A percentile compares a stretch with the other conserved stretches of the same genome.
Conservation (phyloP, 2,329 filamentous ascomycete genomes). For the Cordyceps cicadae region DNA sequence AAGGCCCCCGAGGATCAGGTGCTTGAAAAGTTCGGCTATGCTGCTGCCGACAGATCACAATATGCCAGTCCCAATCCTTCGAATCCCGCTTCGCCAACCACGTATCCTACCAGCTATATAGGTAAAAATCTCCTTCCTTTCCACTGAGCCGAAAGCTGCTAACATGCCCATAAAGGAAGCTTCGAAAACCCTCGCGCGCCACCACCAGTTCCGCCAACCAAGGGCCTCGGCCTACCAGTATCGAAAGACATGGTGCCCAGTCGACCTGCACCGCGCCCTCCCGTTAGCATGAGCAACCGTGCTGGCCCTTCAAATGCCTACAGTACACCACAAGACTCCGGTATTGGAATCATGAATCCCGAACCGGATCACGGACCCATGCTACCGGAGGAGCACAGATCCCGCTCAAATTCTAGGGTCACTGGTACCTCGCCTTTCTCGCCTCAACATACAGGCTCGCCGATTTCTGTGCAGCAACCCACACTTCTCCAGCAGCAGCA, state of each 20-base stretch:
- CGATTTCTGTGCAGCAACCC: slow-evolving; percentile 34
- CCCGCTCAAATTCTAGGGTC: slow-evolving; percentile 58
- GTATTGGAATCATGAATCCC: slow-evolving; percentile 50
- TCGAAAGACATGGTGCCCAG: slow-evolving; percentile 59
- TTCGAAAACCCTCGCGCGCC: slow-evolving; percentile 95
- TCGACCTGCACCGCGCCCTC: slow-evolving; percentile 82
- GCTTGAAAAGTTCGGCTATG: slow-evolving; percentile 94
- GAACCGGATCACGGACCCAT: slow-evolving; percentile 53
- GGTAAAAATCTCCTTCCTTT: slow-evolving; percentile 35
- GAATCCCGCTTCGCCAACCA: slow-evolving; percentile 42
- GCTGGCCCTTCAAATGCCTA: slow-evolving; percentile 43
- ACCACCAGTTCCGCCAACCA: slow-evolving; percentile 74
- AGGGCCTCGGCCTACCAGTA: slow-evolving; percentile 36
- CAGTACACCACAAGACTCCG: slow-evolving; percentile 49
- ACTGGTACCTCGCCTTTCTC: slow-evolving; percentile 45
- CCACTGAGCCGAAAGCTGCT: neutral
- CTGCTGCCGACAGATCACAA: slow-evolving; percentile 49
- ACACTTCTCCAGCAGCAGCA: slow-evolving; percentile 53
- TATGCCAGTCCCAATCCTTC: slow-evolving; percentile 34
- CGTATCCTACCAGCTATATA: slow-evolving; percentile 47
- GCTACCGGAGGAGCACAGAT: slow-evolving; percentile 59
- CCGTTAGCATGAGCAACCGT: slow-evolving; percentile 52
- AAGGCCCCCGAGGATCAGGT: slow-evolving; percentile 73
- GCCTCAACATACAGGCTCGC: slow-evolving; percentile 33
- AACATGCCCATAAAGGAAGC: slow-evolving; percentile 48